Evolutionary conservation across 805 yeast species (phyloP).

Genomic region (Suhomyces faveliae): DNA sequence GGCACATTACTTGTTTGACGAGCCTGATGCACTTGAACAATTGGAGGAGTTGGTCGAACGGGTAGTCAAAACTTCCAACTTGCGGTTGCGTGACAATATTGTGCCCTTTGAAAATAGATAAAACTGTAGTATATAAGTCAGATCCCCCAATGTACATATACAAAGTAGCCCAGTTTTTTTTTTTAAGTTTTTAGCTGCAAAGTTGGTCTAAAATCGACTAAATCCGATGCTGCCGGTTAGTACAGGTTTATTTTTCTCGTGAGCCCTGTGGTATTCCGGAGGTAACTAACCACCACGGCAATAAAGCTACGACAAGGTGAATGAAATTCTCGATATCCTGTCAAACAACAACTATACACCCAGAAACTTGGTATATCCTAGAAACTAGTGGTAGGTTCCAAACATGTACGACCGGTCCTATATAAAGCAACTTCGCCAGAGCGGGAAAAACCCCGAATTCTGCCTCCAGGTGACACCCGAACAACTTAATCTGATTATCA

Average conservation of each 20-base stretch:
- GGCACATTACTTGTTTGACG: slow-evolving; percentile 23
- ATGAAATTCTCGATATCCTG: not conserved
- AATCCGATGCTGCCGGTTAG: not conserved
- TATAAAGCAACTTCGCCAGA: slow-evolving; percentile 1
- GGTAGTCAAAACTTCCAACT: slow-evolving; percentile 13
- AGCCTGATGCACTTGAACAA: slow-evolving; percentile 14
- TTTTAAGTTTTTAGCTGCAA: not conserved
- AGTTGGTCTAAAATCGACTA: not conserved
- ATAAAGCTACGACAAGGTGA: not conserved
- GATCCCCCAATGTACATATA: not conserved
- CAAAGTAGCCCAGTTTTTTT: not conserved
- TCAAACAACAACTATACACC: not conserved
- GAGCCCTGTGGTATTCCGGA: not conserved
- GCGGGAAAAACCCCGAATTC: slow-evolving; percentile 12
- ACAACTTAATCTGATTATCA: slow-evolving; percentile 5
- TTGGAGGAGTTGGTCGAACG: slow-evolving; percentile 21
- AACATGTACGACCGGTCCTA: not conserved
- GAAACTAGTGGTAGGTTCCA: not conserved
- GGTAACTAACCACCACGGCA: not conserved
- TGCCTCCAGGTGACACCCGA: slow-evolving; percentile 11
- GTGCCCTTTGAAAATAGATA: not conserved
- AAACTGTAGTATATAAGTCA: not conserved
- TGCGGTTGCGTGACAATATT: slow-evolving; percentile 8
- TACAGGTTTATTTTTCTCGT: not conserved
- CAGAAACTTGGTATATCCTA: not conserved